Base-by-base conservation (phyloP, 2,329 filamentous ascomycete genomes). In the Xylaria sp. region DNA sequence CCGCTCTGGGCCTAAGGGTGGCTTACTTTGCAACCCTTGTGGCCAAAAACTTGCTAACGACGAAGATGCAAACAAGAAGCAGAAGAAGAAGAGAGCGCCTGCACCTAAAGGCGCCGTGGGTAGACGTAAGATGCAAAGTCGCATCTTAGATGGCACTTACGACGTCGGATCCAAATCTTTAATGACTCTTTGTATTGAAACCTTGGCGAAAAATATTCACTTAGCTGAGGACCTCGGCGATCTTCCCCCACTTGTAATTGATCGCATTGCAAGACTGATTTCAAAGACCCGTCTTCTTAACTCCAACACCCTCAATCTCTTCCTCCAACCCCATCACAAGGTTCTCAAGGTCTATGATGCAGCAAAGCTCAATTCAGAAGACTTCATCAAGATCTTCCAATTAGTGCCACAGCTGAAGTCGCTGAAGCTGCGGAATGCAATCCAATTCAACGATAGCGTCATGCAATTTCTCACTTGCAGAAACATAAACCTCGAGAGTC, bases 381-480 rank as follows among this genome's bases (percentile, higher is more conserved):
- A 98, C 74, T 94, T 91, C 71, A 86, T 92, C 54, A 87, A 90
- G 70, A 92, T 97, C 47, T 94, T 97, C 69, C 90, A 93, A 58
- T 85, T 89, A 2, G 89, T 92, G 64, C 89, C 92, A 0, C 84
- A 84, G 5, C 81, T 97, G 61, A 88, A 88, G 73, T 86, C 85
- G 49, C 84, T 97, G 63, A 91, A 93, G 70, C 81, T 97, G 11
- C 89, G 91, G 55, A 95, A 94, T 74, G 93, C 90, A n/a, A 92
- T 96, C 56, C 94, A 97, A 75, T 91, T 97, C 83, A 97, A 97
- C 79, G 92, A 97, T 74, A 84, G 85, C 44, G 91, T 94, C 47
- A 86, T 97, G 78, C 87, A 93, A 59, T 97, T 95, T 77, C 86
- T 97, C 74, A 83, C 92, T 22, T 89, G 89, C 62, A 91, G 92